These are phyloP conservation scores for Ilex paraguariensis DNA, from an alignment of 305 asterid species.

Conservation along the genomic window DNA sequence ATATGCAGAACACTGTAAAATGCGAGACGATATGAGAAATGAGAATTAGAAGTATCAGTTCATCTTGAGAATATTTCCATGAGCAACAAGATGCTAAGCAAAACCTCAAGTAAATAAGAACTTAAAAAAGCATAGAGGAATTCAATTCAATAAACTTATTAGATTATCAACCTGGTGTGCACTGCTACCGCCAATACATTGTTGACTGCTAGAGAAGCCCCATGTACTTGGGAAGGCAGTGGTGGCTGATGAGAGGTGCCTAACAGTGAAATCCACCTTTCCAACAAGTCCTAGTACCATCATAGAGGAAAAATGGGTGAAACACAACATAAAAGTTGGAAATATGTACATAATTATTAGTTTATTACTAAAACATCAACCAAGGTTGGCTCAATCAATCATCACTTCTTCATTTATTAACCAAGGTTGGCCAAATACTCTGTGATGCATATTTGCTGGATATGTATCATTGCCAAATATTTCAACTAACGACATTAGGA, in stretches of 20 bases:
- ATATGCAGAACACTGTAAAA: conserved; percentile 80
- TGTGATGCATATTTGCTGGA: no score
- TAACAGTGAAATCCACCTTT: conserved; percentile 93
- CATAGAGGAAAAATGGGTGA: not conserved
- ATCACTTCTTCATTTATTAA: no score
- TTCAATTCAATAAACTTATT: not conserved
- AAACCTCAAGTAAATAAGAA: conserved; percentile 5
- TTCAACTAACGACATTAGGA: no score
- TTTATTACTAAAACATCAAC: no score
- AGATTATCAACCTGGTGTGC: conserved; percentile 53
- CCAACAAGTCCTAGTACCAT: conserved; percentile 69
- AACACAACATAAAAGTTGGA: no score
- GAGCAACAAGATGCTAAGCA: not conserved
- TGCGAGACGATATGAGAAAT: conserved; percentile 5
- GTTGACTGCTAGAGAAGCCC: conserved; percentile 51
- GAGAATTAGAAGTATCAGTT: conserved; percentile 9
- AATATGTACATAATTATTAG: no score
- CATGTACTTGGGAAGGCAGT: conserved; percentile 59
- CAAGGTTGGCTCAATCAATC: no score
- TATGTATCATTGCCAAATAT: no score
- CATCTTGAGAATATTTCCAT: not conserved
- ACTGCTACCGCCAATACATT: conserved; percentile 75
- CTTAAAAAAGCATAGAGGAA: not conserved
- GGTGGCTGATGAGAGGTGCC: conserved; percentile 83
- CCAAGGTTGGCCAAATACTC: no score